These are phyloP conservation scores for Astrothelium subdiscretum DNA, from an alignment of 495 filamentous ascomycete genomes.

Conservation along the genomic window DNA sequence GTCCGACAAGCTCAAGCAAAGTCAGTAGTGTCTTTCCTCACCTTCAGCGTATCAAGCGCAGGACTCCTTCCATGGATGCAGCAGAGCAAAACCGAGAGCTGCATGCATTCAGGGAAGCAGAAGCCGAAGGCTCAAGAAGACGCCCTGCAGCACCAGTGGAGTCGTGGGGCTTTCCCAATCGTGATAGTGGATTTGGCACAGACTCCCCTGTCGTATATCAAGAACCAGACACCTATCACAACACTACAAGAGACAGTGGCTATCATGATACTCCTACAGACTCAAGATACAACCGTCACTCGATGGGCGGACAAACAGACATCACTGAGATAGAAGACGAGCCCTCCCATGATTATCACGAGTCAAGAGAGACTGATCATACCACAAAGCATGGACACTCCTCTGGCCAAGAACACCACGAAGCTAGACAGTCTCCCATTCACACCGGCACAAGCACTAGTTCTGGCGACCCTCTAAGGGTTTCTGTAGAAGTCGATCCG, in stretches of 20 bases:
- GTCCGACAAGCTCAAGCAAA: background rate
- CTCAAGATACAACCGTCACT: background rate
- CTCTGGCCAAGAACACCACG: background rate
- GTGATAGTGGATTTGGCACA: constrained; percentile 40
- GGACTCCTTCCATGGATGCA: constrained; percentile 11
- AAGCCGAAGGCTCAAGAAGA: background rate
- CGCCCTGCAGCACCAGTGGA: constrained; percentile 10
- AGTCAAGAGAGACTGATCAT: constrained; percentile 13
- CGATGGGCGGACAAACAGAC: constrained; percentile 2
- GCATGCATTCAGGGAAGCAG: background rate
- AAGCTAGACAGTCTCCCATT: background rate
- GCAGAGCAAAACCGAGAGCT: background rate
- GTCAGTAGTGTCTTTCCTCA: constrained; percentile 9
- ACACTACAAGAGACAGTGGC: constrained; percentile 31
- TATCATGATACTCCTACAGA: constrained; percentile 26
- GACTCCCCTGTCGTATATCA: constrained; percentile 33
- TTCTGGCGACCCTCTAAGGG: constrained; percentile 16
- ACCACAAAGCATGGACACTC: background rate
- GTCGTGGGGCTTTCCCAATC: constrained; percentile 28
- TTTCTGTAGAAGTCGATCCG: constrained; percentile 13
- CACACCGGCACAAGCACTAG: constrained; percentile 1
- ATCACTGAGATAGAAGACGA: background rate
- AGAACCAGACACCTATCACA: constrained; percentile 9
- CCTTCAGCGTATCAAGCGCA: constrained; percentile 19
- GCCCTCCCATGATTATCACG: background rate